Conservation (phyloP, 192 early-diverging fungal genomes). For the Podochytrium sp. region DNA sequence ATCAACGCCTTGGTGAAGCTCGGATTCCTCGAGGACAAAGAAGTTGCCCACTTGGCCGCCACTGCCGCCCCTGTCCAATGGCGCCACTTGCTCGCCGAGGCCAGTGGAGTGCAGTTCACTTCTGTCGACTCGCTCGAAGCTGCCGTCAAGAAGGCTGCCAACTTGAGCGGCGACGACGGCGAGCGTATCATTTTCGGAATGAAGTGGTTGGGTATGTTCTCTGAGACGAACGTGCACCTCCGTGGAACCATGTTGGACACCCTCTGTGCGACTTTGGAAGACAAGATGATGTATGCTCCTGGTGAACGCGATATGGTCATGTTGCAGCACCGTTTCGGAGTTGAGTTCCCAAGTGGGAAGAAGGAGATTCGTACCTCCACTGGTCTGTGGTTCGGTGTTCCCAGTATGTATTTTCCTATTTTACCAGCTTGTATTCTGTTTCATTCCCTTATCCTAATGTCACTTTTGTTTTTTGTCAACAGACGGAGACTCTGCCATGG, state of each 20-base stretch:
- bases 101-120: conserved; percentile 17
- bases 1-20: conserved; percentile 78
- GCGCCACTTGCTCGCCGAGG: conserved; percentile 28
- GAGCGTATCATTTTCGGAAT: conserved; percentile 40
- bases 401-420: conserved; percentile 33
- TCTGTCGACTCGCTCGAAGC: conserved; percentile 26
- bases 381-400: conserved; percentile 89
- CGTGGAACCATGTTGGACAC: conserved; percentile 73
- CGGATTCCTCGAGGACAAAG: conserved; percentile 71
- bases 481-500: conserved; percentile 91
- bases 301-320: conserved; percentile 92
- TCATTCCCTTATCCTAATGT: not conserved
- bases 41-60: conserved; percentile 5
- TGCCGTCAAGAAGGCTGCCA: conserved; percentile 27
- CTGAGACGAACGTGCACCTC: conserved; percentile 24
- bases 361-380: conserved; percentile 80
- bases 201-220: conserved; percentile 29
- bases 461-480: not conserved
- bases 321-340: conserved; percentile 94
- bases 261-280: conserved; percentile 79
- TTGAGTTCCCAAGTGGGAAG: conserved; percentile 67
- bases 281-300: conserved; percentile 72
- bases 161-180: conserved; percentile 33
- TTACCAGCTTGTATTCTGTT: not conserved
- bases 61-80: conserved; percentile 21